Evolutionary conservation across 1,139 yeast species (phyloP), one percentile per base, ranked within the genome.

Genomic region (Hyphopichia wangnamkhiaoensis): DNA sequence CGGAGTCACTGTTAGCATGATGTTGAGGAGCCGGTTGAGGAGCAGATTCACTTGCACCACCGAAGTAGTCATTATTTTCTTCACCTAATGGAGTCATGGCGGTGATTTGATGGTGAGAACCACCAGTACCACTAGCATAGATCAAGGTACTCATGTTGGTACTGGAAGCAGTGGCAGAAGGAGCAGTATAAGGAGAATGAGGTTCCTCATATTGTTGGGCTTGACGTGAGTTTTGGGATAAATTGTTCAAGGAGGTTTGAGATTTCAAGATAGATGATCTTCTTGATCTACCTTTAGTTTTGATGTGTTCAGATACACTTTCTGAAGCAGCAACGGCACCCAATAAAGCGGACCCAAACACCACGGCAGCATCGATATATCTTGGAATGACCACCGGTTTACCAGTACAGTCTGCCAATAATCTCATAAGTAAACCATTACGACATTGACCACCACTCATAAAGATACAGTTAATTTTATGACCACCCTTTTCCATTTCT

Each of bases 391-490:
- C 78, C 38, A 93, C 81, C n/a, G 97, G 95, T 65, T 85, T 73
- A 3, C 95, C 95, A 1, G 97, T 89, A 56, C 95, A 86, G 53
- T 93, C 95, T 2, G 98, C 96, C 61, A 93, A 75, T 45, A 91
- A 70, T 66, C 95, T 78, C 82, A 94, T 90, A 47, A 93, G 73
- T 47, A 93, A 70, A 15, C 89, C 85, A 63, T 93, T 93, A 59
- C 97, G 80, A 63, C 97, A 90, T 63, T 93, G 98, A 21, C 98
- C 98, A 41, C 98, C 98, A 49, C 95, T 84, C 82, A 93, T 83
- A 65, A 84, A 93, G 45, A 93, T 82, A 34, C 89, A 77, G 28
- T 76, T 70, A 47, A 93, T 79, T 16, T 71, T 52, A 66, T 91
- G 96, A 5, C 98, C 98, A 3, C 84, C 73, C 39, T 74, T 67